phyloP scores from a whole-genome alignment of 768 basidiomycete species.

The Paxillus ammoniavirescens region DNA sequence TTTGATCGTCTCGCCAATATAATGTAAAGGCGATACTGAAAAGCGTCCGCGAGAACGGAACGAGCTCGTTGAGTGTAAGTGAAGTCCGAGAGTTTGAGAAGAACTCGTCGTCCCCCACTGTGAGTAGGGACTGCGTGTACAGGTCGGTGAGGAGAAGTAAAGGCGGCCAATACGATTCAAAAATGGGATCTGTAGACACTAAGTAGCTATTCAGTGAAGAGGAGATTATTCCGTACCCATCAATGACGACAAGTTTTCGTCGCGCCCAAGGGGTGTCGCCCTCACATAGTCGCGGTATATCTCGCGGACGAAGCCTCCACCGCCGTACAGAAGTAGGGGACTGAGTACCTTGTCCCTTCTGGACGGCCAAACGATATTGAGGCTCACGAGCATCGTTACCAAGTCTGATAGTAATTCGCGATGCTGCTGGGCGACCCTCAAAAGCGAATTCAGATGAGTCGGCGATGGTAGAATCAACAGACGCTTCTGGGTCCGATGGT shows the following conservation, averaged over 20 bases:
- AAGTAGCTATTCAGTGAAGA: background rate
- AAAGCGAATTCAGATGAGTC: constrained; percentile 52
- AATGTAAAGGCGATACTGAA: constrained; percentile 83
- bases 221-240: constrained; percentile 34
- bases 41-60: constrained; percentile 70
- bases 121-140: constrained; percentile 80
- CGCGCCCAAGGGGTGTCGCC: constrained; percentile 57
- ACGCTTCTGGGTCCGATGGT: constrained; percentile 61
- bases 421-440: constrained; percentile 42
- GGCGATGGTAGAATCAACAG: constrained; percentile 55
- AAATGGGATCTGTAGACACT: constrained; percentile 39
- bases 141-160: constrained; percentile 78
- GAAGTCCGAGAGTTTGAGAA: constrained; percentile 75
- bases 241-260: constrained; percentile 39
- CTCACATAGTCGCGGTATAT: constrained; percentile 71
- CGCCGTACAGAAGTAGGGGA: constrained; percentile 47
- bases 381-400: constrained; percentile 54
- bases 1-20: constrained; percentile 56
- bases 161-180: constrained; percentile 56
- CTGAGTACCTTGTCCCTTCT: constrained; percentile 58
- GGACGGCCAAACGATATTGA: constrained; percentile 61
- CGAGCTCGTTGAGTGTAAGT: constrained; percentile 77
- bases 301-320: constrained; percentile 68
- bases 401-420: constrained; percentile 44
- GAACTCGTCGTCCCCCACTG: constrained; percentile 97